Percentiles rank a stretch among this genome's conserved stretches.
Evolutionary conservation across 768 basidiomycete species (phyloP).

Genomic region (Leccinum variicolor): DNA sequence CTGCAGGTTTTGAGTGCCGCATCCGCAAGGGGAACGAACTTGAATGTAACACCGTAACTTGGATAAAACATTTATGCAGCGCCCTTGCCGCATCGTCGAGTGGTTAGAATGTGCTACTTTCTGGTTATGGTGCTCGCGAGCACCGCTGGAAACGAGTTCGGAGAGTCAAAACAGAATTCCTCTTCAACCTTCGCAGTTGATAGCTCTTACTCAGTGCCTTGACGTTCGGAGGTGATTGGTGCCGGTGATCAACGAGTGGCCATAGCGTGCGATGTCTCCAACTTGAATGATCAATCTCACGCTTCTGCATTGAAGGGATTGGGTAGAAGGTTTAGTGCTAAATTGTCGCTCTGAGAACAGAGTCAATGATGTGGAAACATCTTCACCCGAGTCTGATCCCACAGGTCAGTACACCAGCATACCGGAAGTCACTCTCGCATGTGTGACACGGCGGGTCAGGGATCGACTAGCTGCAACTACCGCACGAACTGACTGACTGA

Average conservation of each 20-base stretch:
- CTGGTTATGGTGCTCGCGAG: background rate
- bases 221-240: background rate
- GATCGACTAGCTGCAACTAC: background rate
- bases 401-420: background rate
- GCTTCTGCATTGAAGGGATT: background rate
- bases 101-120: background rate
- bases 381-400: background rate
- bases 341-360: background rate
- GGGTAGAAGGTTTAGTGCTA: background rate
- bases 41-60: background rate
- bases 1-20: background rate
- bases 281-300: background rate
- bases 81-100: background rate
- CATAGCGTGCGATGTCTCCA: background rate
- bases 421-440: background rate
- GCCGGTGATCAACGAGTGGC: background rate
- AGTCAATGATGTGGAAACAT: background rate
- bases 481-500: background rate
- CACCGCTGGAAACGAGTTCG: background rate
- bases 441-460: too few species aligned
- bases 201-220: background rate
- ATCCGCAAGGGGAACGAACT: background rate
- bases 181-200: background rate
- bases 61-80: background rate
- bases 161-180: background rate